These are phyloP conservation scores for Cyberlindnera lachancei DNA, from an alignment of 805 yeast species.

Conservation along the genomic window DNA sequence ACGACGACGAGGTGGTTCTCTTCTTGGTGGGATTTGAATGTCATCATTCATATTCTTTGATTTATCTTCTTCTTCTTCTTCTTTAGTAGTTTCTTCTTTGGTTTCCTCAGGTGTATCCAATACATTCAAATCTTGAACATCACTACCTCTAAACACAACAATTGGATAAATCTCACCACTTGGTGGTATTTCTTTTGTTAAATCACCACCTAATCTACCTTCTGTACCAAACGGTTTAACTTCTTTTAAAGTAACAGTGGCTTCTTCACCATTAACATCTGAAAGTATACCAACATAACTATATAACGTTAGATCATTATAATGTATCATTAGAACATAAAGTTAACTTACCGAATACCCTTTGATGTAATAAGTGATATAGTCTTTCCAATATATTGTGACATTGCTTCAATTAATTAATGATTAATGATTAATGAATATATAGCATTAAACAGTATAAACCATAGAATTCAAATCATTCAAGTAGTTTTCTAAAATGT, in stretches of 20 bases:
- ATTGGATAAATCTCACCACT: slow-evolving; percentile 61
- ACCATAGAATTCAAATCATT: no score
- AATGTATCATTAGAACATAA: slow-evolving; percentile 11
- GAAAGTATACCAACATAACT: slow-evolving; percentile 80
- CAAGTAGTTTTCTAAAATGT: no score
- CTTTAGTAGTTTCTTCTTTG: background rate
- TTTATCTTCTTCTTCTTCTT: background rate
- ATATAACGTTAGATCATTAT: background rate
- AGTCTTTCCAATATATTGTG: slow-evolving; percentile 87
- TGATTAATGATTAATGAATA: no score
- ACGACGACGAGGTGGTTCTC: slow-evolving; percentile 2
- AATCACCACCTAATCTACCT: slow-evolving; percentile 66
- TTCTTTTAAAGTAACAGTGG: slow-evolving; percentile 75
- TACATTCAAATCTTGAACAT: slow-evolving; percentile 83
- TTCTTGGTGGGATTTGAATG: slow-evolving; percentile 6
- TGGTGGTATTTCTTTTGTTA: slow-evolving; percentile 63
- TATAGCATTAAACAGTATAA: no score
- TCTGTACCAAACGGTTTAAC: slow-evolving; percentile 90
- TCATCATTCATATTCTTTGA: slow-evolving; percentile 1
- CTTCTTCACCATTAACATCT: slow-evolving; percentile 80
- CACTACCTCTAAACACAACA: slow-evolving; percentile 84
- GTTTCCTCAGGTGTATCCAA: slow-evolving; percentile 47
- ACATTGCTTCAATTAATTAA: no score
- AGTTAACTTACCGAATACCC: slow-evolving; percentile 41
- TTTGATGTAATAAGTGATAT: slow-evolving; percentile 73